Evolutionary conservation across 345 rosid genomes (phyloP).

Genomic region (Heritiera fomes): DNA sequence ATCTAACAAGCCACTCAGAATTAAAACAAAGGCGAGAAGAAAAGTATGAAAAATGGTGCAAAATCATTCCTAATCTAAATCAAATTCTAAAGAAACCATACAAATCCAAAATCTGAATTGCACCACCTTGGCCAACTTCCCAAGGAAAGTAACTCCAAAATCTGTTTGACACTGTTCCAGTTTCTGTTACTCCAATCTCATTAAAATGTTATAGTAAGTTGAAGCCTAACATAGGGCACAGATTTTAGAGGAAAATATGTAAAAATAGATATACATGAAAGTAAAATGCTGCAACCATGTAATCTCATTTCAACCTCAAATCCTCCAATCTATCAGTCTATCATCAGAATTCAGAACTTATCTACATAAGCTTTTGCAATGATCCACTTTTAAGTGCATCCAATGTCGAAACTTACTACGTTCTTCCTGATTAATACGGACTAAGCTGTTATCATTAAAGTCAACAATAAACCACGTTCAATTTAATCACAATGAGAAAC

Average conservation of each 20-base stretch:
- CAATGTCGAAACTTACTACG: neutral
- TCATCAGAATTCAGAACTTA: neutral
- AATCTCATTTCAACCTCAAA: conserved; percentile 9
- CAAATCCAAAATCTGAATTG: neutral
- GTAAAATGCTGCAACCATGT: neutral
- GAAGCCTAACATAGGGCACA: neutral
- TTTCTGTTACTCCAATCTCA: neutral
- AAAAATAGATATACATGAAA: neutral
- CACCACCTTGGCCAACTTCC: neutral
- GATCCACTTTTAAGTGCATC: neutral
- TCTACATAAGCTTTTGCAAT: neutral
- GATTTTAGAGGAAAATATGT: neutral
- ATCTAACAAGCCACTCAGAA: neutral
- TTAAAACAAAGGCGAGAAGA: neutral
- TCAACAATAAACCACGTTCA: neutral
- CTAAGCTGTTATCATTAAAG: neutral
- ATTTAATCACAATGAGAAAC: neutral
- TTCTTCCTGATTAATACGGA: neutral
- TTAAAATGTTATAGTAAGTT: neutral
- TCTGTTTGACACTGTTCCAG: neutral
- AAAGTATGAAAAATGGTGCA: neutral
- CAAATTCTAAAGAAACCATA: neutral
- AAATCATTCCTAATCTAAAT: neutral
- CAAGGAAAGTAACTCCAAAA: neutral
- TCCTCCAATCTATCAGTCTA: neutral